Base-by-base conservation (phyloP, 2,329 filamentous ascomycete species). In the Diaporthe sp. region DNA sequence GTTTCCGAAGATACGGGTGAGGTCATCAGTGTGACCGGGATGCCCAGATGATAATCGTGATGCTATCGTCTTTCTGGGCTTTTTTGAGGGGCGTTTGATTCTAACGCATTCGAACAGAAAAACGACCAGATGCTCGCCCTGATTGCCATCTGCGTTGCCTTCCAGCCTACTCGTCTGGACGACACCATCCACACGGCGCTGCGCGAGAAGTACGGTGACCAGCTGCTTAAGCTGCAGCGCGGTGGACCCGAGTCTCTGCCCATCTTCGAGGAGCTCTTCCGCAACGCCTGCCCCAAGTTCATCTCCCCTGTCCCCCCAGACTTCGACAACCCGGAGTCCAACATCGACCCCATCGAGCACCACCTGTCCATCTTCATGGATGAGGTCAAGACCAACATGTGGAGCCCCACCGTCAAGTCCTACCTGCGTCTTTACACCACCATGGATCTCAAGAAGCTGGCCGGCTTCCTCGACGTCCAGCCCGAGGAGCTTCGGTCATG, bases 61-160 rank as follows among this genome's bases (percentile, higher is more conserved):
- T 51, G 34, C 22, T 1, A 34, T 13, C 15, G 4, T 39, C n/a
- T 17, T 19, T 25, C 6, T n/a, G 28, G 7, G 22, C 39, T 25
- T 51, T n/a, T 39, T 17, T 10, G 34, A 19, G 44, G 61, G 6
- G n/a, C 17, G 10, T n/a, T 6, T 8, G 4, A 51, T 34, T 19
- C 70, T 75, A 34, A 75, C 68, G n/a, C 22, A 17, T n/a, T 4
- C 8, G 8, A 58, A 58, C 9, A 76, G 94, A 98, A 98, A 93
- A 98, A 98, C 86, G 97, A 99, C 86, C 97, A 99, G 90, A 98
- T 99, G 96, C 98, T 98, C 86, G 97, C 97, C 53, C 92, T 99
- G 80, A 97, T 99, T 81, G 96, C 97, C 86, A 98, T 99, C 88
- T 99, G 97, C 86, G 96, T 98, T 75, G 96, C 97, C 79, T 98